phyloP scores from a whole-genome alignment of 73 alveolate species.

The Blepharisma japonicum region DNA sequence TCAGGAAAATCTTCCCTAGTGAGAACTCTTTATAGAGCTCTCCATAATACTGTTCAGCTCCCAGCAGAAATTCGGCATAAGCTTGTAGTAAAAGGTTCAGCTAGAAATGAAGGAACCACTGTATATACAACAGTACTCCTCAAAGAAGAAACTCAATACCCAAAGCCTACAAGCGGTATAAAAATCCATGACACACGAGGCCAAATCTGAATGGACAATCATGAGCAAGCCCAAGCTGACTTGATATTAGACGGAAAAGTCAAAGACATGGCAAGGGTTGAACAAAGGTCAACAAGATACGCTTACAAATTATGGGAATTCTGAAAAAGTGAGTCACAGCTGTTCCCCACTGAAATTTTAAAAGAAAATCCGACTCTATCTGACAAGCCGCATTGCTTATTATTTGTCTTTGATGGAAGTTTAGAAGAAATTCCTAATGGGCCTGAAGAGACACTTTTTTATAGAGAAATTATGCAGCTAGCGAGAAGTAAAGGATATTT shows the following conservation, averaged over 20 bases:
- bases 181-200: conserved; percentile 64
- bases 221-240: conserved; percentile 64
- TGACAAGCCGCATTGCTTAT: conserved; percentile 70
- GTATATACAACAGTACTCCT: conserved; percentile 37
- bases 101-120: conserved; percentile 48
- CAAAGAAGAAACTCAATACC: conserved; percentile 17
- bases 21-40: conserved; percentile 64
- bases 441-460: conserved; percentile 77
- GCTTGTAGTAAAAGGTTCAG: conserved; percentile 30
- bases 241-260: conserved; percentile 78
- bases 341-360: conserved; percentile 70
- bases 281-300: conserved; percentile 67
- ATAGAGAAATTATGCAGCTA: conserved; percentile 71
- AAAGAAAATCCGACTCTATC: conserved; percentile 50
- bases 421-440: conserved; percentile 81
- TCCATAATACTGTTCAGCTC: conserved; percentile 29
- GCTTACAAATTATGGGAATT: conserved; percentile 71
- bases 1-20: conserved; percentile 63
- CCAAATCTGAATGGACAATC: conserved; percentile 77
- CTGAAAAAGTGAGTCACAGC: conserved; percentile 74
- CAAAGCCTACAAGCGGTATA: conserved; percentile 23
- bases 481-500: conserved; percentile 76
- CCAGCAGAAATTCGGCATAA: conserved; percentile 37
- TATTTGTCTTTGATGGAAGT: conserved; percentile 89
- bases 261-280: conserved; percentile 63